Evolutionary conservation across 1,139 yeast species (phyloP).

Genomic region (Saccharomyces hybrid): DNA sequence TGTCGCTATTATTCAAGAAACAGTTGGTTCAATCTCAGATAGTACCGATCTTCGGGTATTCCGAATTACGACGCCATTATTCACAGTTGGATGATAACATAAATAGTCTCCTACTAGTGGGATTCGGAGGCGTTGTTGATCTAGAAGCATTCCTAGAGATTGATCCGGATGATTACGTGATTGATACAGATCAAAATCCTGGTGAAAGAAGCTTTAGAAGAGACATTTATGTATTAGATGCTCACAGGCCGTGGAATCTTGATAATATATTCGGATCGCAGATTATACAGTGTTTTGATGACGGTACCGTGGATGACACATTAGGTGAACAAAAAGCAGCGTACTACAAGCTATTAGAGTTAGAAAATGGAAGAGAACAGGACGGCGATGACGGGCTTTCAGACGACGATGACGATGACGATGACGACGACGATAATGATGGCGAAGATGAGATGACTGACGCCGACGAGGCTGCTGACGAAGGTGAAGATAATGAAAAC

Average conservation of each 20-base stretch:
- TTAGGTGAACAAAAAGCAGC: constrained; percentile 46
- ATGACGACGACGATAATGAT: constrained; percentile 34
- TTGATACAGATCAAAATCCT: constrained; percentile 13
- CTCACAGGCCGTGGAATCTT: constrained; percentile 93
- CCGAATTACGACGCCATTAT: constrained; percentile 63
- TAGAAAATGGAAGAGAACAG: constrained; percentile 24
- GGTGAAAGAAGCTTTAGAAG: constrained; percentile 33
- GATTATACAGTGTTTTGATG: constrained; percentile 79
- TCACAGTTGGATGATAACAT: constrained; percentile 62
- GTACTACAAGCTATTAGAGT: constrained; percentile 41
- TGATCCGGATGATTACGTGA: constrained; percentile 42
- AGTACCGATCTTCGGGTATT: constrained; percentile 90
- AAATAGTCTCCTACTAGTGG: constrained; percentile 69
- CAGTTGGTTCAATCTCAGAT: constrained; percentile 82
- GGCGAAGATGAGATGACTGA: constrained; percentile 26
- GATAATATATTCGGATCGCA: constrained; percentile 85
- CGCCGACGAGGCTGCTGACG: constrained; percentile 13
- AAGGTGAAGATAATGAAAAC: constrained; percentile 11
- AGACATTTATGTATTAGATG: constrained; percentile 74
- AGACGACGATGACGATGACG: constrained; percentile 35
- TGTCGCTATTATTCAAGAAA: constrained; percentile 62
- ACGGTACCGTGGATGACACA: constrained; percentile 61
- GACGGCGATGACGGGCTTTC: constrained; percentile 40
- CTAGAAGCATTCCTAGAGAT: constrained; percentile 70
- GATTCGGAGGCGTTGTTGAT: constrained; percentile 95